Evolutionary conservation across 2,329 filamentous ascomycete genomes (phyloP).

Genomic region (Geosmithia putterillii): DNA sequence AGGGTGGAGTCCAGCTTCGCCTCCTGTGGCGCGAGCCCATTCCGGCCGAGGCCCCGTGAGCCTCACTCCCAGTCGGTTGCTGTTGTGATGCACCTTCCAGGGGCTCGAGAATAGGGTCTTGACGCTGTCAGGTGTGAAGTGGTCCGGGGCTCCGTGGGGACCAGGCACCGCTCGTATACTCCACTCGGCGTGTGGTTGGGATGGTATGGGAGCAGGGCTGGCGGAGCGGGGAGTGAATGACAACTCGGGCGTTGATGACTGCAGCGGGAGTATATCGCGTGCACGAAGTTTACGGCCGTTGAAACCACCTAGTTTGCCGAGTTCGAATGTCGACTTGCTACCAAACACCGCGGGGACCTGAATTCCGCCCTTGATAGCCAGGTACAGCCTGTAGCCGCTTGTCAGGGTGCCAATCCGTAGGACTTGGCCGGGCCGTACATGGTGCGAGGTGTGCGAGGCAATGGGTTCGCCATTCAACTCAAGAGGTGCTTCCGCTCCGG

Average conservation of each 20-base stretch:
- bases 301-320: slow-evolving; percentile 19
- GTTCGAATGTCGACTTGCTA: slow-evolving; percentile 17
- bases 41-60: slow-evolving; percentile 21
- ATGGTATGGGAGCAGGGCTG: slow-evolving; percentile 9
- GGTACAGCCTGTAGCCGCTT: slow-evolving; percentile 19
- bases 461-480: slow-evolving; percentile 10
- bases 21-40: slow-evolving; percentile 23
- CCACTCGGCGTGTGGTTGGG: slow-evolving; percentile 13
- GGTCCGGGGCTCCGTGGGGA: slow-evolving; percentile 23
- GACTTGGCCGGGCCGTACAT: slow-evolving; percentile 11
- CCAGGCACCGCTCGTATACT: slow-evolving; percentile 22
- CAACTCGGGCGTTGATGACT: background rate
- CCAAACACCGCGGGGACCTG: slow-evolving; percentile 18
- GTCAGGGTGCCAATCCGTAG: slow-evolving; percentile 12
- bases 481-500: slow-evolving; percentile 14
- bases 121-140: slow-evolving; percentile 18
- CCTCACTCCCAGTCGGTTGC: slow-evolving; percentile 24
- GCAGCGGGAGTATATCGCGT: slow-evolving; percentile 15
- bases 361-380: slow-evolving; percentile 20
- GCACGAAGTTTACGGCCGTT: slow-evolving; percentile 17
- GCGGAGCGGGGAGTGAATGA: background rate
- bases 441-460: slow-evolving; percentile 10
- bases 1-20: slow-evolving; percentile 24
- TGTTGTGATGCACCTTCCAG: slow-evolving; percentile 27
- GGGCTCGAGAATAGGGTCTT: slow-evolving; percentile 16